A percentile compares a stretch with the other conserved stretches of the same genome.
phyloP scores from a whole-genome alignment of 805 yeast genomes.

The Grigorovia humatica region DNA sequence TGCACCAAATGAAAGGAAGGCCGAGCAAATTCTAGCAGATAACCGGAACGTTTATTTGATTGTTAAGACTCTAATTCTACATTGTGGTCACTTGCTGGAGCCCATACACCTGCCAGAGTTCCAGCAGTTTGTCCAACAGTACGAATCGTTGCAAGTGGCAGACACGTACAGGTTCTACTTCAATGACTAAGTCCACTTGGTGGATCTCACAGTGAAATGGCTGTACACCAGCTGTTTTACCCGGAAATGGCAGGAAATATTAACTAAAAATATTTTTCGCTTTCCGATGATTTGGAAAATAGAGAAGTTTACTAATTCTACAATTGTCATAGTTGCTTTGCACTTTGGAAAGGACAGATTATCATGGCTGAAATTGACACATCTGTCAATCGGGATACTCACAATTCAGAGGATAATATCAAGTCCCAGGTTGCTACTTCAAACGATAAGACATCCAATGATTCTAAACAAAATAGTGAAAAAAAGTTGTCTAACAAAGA shows the following conservation, averaged over 20 bases:
- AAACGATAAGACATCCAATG: background rate
- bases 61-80: background rate
- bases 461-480: conserved; percentile 7
- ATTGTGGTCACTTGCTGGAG: background rate
- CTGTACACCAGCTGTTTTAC: background rate
- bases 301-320: no score
- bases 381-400: no score
- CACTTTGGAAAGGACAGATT: no score
- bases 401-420: background rate
- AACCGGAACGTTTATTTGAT: background rate
- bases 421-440: no score
- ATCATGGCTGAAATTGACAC: background rate
- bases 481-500: conserved; percentile 59
- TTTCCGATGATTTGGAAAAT: background rate
- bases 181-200: background rate
- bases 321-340: background rate
- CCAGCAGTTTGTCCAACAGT: background rate
- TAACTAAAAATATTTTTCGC: no score
- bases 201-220: no score
- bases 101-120: background rate
- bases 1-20: background rate
- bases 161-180: background rate
- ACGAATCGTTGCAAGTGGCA: background rate
- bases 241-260: background rate
- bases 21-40: background rate